Evolutionary conservation across 2,329 filamentous ascomycete genomes (phyloP), one percentile per base, ranked within the genome.

Genomic region (Tolypocladium sp.): DNA sequence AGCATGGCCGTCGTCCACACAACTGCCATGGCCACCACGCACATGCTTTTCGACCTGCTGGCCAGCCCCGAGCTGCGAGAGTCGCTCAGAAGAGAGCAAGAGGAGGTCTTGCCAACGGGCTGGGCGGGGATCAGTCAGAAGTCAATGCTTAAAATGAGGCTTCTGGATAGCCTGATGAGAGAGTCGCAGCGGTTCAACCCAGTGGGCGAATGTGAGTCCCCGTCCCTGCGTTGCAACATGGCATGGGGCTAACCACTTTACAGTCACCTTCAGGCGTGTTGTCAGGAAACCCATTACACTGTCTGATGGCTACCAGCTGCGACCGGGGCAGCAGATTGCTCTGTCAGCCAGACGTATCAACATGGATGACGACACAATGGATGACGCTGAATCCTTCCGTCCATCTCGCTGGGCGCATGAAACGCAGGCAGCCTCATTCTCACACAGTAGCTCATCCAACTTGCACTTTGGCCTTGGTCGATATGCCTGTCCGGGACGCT

Each of bases 1-100:
- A 60, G 63, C 57, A 63, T 64, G 60, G 63, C 63, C 30, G 59
- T 61, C 22, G 60, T 64, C 30, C 63, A 64, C n/a, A 64, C 63
- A 4, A 63, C 63, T 8, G 61, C 63, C 25, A 63, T 64, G 60
- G 60, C 63, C 2, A 59, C 57, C 33, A 63, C 63, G 2, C 61
- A 64, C 27, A 58, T 64, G 40, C 57, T 63, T 17, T 63, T 63
- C 37, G 62, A 63, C 58, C 53, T 63, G 37, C 55, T 61, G 13
- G 38, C 52, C 20, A 35, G 58, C 22, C 40, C 58, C 1, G 40
- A 55, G 5, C 55, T 63, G n/a, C 54, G 54, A 13, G 38, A 55
- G 42, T 33, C 51, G 6, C 57, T 63, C 1, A 42, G 55, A 2
- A 15, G 59, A 40, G 61, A 62, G 37, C 63, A 64, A 49, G 9